Evolutionary conservation across 495 filamentous ascomycete species (phyloP), one percentile per base, ranked within the genome.

Genomic region (Xylaria cubensis): DNA sequence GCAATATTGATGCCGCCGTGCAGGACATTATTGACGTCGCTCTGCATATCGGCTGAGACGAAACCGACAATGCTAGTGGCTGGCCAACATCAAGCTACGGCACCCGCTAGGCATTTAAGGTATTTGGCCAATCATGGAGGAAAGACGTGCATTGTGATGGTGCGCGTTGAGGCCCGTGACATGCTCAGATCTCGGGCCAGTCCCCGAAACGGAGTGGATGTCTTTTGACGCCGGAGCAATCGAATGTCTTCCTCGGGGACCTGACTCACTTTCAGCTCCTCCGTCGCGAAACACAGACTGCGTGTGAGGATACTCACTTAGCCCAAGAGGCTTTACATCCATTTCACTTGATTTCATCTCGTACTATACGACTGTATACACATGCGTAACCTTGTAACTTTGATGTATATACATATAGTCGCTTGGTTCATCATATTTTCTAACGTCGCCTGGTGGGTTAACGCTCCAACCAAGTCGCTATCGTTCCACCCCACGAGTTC

Each of bases 291-390:
- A 56, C 13, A 42, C n/a, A 10, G 50, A 51, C 50, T 51, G 8
- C 50, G n/a, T 51, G n/a, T 51, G n/a, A 7, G 8, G 19, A 8
- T 2, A 51, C n/a, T 51, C n/a, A 9, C 48, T 51, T 2, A 10
- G 7, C n/a, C 10, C n/a, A 46, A 51, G 9, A 55, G 8, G 51
- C 51, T 56, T 26, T 66, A 65, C 59, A 67, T 73, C n/a, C n/a
- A 74, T 73, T 74, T 53, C 55, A 59, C 69, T 66, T 69, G 24
- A 15, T 48, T 59, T 62, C 44, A 70, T 58, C 70, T 55, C 55
- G 55, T 78, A 77, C 71, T 75, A 72, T 75, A 74, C 73, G 72
- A 71, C 67, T 64, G 26, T 61, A 62, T 76, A 78, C 74, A 78
- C 73, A 79, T 77, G 72, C 68, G 71, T 68, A 66, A 75, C 53